Evolutionary conservation across 1,139 yeast species (phyloP), one percentile per base, ranked within the genome.

Genomic region (Torulaspora globosa): DNA sequence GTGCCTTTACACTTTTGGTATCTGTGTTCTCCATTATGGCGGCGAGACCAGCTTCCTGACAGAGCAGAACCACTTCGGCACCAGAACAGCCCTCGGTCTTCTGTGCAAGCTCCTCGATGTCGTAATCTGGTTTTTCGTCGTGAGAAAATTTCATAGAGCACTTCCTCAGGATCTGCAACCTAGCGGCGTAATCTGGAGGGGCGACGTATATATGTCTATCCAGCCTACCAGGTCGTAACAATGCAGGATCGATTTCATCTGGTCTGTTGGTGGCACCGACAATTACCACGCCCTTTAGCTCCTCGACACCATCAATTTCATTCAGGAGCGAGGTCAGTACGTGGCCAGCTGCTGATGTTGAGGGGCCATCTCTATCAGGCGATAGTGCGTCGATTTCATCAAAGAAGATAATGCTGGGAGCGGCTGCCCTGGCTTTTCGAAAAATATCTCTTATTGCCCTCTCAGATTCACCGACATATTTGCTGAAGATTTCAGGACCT

Each of bases 251-350:
- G 39, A 92, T 88, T 31, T 85, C 85, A 23, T 89, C 88, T 0
- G 98, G 98, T 59, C 96, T 75, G 62, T 92, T 92, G 0, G 98
- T 92, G 6, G 97, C 97, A 1, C 96, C 97, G 16, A 92, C 83
- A 14, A 92, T 82, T 3, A 89, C 88, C 5, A 92, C 97, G 1
- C 96, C 97, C 48, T 84, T 86, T 53, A 92, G 70, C 50, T 89
- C 95, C 65, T 92, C 98, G 10, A 92, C 92, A 61, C 98, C 98
- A 63, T 92, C 98, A 57, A 92, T 86, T 65, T 92, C 97, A 60
- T 89, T 92, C 59, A 92, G 74, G 55, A 92, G 70, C 0, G 97
- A 84, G 0, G 96, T 90, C 51, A 92, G 71, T 0, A 92, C 97
- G 57, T 94, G 84, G 54, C 80, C 88, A 0, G 92, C 81, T 0